A percentile compares a stretch with the other conserved stretches of the same genome.
phyloP scores from a whole-genome alignment of 2,329 filamentous ascomycete genomes.

The Dothiorella sarmentorum region DNA sequence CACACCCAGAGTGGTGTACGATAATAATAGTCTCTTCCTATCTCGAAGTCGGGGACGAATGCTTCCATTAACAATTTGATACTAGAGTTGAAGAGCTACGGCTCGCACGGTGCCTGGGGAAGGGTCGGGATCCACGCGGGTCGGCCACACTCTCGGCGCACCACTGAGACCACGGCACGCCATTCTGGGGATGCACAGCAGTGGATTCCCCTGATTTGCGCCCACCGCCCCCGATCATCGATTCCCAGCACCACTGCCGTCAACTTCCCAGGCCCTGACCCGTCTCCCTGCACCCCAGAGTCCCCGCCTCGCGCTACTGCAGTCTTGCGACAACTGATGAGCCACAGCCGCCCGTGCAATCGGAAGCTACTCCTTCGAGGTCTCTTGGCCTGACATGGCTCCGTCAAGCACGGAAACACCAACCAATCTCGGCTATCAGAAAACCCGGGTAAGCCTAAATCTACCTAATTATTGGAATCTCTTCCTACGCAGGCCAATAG shows the following conservation, averaged over 20 bases:
- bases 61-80: no score
- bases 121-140: not conserved
- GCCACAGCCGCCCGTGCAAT: not conserved
- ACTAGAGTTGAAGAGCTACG: not conserved
- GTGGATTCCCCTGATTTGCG: not conserved
- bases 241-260: not conserved
- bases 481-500: not conserved
- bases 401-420: not conserved
- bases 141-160: not conserved
- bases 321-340: not conserved
- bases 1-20: not conserved
- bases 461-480: not conserved
- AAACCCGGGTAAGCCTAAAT: not conserved
- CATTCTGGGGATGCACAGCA: not conserved
- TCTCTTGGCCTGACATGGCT: not conserved
- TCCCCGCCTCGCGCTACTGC: not conserved
- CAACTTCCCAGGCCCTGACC: not conserved
- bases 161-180: not conserved
- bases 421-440: not conserved
- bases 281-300: not conserved
- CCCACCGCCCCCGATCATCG: not conserved
- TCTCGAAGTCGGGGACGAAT: no score
- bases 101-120: not conserved
- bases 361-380: not conserved
- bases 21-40: no score